Conservation (phyloP, 2,329 filamentous ascomycete species). For the Alternaria hordeiaustralica region DNA sequence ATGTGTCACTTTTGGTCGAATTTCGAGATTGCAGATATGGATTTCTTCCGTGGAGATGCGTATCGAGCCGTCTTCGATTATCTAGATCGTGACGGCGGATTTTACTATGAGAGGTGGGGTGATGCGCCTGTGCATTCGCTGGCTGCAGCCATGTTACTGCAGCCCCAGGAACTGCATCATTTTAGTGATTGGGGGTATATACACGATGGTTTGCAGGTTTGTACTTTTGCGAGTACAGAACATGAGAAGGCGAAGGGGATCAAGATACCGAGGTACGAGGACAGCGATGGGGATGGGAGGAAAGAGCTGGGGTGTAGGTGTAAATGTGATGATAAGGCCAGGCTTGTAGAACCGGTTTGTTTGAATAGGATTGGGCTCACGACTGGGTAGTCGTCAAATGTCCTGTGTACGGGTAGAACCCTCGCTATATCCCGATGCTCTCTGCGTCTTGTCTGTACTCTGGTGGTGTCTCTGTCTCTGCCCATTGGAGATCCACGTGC, state of each 20-base stretch:
- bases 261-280: not conserved
- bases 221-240: slow-evolving; percentile 9
- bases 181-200: slow-evolving; percentile 98
- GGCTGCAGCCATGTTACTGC: slow-evolving; percentile 85
- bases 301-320: slow-evolving; percentile 5
- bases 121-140: slow-evolving; percentile 95
- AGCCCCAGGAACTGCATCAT: slow-evolving; percentile 87
- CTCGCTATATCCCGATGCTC: too few species aligned
- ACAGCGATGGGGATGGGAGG: not conserved
- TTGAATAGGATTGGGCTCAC: slow-evolving; percentile 3
- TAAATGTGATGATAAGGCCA: not conserved
- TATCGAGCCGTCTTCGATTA: slow-evolving; percentile 96
- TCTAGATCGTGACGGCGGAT: slow-evolving; percentile 52
- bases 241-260: slow-evolving; percentile 2
- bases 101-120: slow-evolving; percentile 67
- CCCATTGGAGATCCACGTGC: not conserved
- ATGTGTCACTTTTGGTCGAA: slow-evolving; percentile 99
- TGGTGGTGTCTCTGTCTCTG: not conserved
- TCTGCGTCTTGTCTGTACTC: not conserved
- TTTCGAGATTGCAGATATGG: slow-evolving; percentile 92
- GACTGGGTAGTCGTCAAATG: not conserved
- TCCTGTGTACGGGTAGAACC: not conserved
- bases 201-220: slow-evolving; percentile 24
- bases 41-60: slow-evolving; percentile 82
- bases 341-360: slow-evolving; percentile 9